Evolutionary conservation across 2,329 filamentous ascomycete genomes (phyloP), one percentile per base, ranked within the genome.

Genomic region (Tolypocladium album): DNA sequence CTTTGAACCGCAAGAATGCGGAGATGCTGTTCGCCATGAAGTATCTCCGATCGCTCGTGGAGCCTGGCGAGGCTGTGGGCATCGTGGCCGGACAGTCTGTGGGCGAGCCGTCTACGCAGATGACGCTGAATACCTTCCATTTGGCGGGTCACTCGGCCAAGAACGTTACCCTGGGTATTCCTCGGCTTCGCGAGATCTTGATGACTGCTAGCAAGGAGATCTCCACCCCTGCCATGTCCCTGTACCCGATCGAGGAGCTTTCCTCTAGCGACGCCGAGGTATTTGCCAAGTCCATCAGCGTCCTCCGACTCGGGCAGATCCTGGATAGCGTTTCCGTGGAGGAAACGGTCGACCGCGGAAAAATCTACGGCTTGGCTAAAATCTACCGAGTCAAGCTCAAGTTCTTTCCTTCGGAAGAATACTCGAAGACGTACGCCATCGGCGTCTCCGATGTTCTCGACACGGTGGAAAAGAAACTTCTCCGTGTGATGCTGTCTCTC

Each of bases 71-170:
- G 77, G 93, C 94, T 34, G 92, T 99, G 34, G 94, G 94, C 65
- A 95, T 99, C 64, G 90, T 99, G 61, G 95, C 95, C 57, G 92
- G 92, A 12, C 94, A 99, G 75, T 97, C 93, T 39, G 87, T 99
- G 50, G 94, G 94, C 71, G 95, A 99, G 71, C 94, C 95, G 11
- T 97, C 92, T 2, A 99, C 94, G 13, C 94, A 99, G 74, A 99
- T 99, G 95, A 99, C 95, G 9, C 79, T 99, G 59, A 99, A 99
- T 77, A 99, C 95, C 36, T 99, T 99, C 84, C 94, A 99, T 83
- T 90, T 99, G 84, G 94, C 94, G 74, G 94, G 94, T 70, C 93
- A 97, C 79, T 92, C 94, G 24, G 88, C 94, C 38, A 97, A 97
- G 81, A 99, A 99, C 82, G 95, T 99, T 71, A 99, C 94, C 0